Base-by-base conservation (phyloP, 805 yeast genomes). In the Cyberlindnera sargentensis region DNA sequence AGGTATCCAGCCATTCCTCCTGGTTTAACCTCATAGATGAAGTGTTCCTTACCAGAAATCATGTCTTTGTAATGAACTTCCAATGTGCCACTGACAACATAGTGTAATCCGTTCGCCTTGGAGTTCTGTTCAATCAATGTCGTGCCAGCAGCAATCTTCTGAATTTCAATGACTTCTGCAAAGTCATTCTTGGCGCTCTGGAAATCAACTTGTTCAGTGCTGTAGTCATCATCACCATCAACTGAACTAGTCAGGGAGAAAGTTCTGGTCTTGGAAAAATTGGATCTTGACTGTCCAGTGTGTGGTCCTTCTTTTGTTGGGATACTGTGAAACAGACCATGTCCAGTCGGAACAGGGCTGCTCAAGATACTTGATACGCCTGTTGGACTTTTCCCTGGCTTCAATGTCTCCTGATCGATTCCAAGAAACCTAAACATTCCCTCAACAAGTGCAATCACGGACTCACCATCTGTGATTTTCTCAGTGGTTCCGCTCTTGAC, bases 1-100 rank as follows among this genome's bases (percentile, higher is more conserved):
- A 91, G 61, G 57, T 86, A 91, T 0, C 98, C 98, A 0, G 91
- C 95, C 11, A 91, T 61, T 4, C 93, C 93, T 6, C 97, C 97
- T 2, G 82, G 70, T 11, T 72, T 65, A 2, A 88, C 80, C 0
- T 79, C 72, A 51, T 80, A 82, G 2, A 86, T 52, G 28, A 63
- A 61, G 33, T 69, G 72, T 33, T 69, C 71, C 29, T 52, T 53
- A 5, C 51, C 59, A 23, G 54, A 51, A 8, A 44, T 31, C 2
- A 45, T n/a, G 37, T 70, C 73, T n/a, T 60, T 57, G 50, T 73
- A 73, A 6, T 70, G 66, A 0, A 88, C 85, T 36, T 84, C 88
- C 32, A 91, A 63, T 5, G 70, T 54, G 3, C 99, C 99, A 43
- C 82, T 83, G 40, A 91, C 75, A 4, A 91, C 81, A 56, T 83